Evolutionary conservation across 2,329 filamentous ascomycete genomes (phyloP).

Genomic region (Aspergillus sp.): DNA sequence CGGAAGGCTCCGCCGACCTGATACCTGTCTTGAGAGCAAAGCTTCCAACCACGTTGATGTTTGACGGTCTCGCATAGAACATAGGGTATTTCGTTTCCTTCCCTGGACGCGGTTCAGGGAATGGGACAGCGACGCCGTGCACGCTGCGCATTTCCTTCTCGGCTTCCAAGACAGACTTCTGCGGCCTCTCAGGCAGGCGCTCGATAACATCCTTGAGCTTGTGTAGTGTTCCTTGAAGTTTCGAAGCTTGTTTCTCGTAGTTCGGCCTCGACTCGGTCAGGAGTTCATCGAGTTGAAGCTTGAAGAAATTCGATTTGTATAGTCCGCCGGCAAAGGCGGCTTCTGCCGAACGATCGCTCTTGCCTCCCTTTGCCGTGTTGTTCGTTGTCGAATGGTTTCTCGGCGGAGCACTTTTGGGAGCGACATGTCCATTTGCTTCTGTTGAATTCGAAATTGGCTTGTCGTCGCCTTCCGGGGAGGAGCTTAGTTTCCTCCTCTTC

Average conservation of each 20-base stretch:
- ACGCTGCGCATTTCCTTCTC: slow-evolving; percentile 57
- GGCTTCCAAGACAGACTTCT: slow-evolving; percentile 54
- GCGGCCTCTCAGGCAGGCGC: slow-evolving; percentile 41
- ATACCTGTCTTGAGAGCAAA: slow-evolving; percentile 68
- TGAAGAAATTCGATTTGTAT: slow-evolving; percentile 60
- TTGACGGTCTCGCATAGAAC: slow-evolving; percentile 62
- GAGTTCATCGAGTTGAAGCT: slow-evolving; percentile 57
- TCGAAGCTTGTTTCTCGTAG: slow-evolving; percentile 47
- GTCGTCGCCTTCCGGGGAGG: slow-evolving; percentile 15
- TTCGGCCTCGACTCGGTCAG: slow-evolving; percentile 48
- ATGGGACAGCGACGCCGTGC: slow-evolving; percentile 65
- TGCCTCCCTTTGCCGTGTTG: slow-evolving; percentile 10
- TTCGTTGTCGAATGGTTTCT: slow-evolving; percentile 13
- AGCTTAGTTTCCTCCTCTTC: slow-evolving; percentile 41
- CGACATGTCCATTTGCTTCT: slow-evolving; percentile 23
- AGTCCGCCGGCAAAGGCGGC: slow-evolving; percentile 38
- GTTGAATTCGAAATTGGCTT: slow-evolving; percentile 14
- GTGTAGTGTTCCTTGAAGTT: slow-evolving; percentile 46
- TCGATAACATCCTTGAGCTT: slow-evolving; percentile 50
- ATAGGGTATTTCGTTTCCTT: slow-evolving; percentile 75
- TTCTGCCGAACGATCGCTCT: slow-evolving; percentile 23
- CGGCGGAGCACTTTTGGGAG: slow-evolving; percentile 5
- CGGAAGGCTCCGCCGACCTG: slow-evolving; percentile 45
- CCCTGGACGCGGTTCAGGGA: slow-evolving; percentile 67
- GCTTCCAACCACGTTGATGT: slow-evolving; percentile 82